Base-by-base conservation (phyloP, 2,329 filamentous ascomycete genomes). In the Curvularia sp. region DNA sequence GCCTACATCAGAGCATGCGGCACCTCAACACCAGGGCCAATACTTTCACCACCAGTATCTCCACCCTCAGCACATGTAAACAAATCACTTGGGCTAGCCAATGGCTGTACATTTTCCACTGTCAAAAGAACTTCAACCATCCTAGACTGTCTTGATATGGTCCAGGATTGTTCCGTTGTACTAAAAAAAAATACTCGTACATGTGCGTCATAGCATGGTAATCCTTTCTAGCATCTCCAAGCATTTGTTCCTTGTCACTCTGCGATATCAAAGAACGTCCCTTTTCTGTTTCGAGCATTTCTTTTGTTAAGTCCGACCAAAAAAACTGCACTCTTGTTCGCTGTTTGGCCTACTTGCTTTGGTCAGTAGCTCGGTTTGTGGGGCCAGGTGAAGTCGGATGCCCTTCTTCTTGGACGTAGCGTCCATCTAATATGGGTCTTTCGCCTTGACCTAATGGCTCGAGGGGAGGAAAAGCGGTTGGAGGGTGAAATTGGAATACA, bases 131-230 rank as follows among this genome's bases (percentile, higher is more conserved):
- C 39, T 54, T 10, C 53, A 43, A 56, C 55, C 47, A 52, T 55
- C 52, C 49, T 53, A 56, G 58, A 59, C 58, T 56, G 58, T 59
- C 55, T 53, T 48, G 51, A 51, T 54, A 60, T 57, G 32, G 48
- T 61, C 59, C 57, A 45, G 59, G 48, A 38, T 48, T 53, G 57
- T 64, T 56, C 65, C 71, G 67, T 73, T 76, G 73, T 76, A 77
- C 67, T 70, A 77, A 76, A 70, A 69, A 77, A 76, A 70, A 69
- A 71, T 63, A 63, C 61, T 67, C 55, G 63, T 76, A 70, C 74
- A 74, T 70, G 73, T 76, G 73, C 74, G 68, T 77, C 73, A 76
- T 76, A 75, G 72, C 74, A 68, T 75, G 73, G 68, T 70, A 66
- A 68, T 65, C 72, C 60, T 59, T 58, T 65, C 65, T 67, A 69